These are phyloP conservation scores for Globisporangium takayamanum DNA, from an alignment of 352 stramenopile species.

Conservation along the genomic window DNA sequence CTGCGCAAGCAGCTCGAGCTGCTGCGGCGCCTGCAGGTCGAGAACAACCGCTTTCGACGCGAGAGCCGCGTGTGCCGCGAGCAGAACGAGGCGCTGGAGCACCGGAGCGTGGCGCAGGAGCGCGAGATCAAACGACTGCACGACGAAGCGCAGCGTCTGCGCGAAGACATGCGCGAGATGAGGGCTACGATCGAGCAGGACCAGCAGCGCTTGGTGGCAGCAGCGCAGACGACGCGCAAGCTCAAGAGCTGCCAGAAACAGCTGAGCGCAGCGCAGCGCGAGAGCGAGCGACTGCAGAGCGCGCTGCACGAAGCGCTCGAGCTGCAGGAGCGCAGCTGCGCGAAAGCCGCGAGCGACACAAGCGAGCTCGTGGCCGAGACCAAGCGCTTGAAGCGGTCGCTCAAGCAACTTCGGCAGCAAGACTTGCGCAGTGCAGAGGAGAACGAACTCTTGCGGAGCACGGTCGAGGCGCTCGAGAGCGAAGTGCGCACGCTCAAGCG, in stretches of 20 bases:
- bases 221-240: conserved; percentile 31
- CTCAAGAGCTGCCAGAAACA: conserved; percentile 43
- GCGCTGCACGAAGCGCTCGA: conserved; percentile 32
- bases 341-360: conserved; percentile 27
- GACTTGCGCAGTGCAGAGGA: conserved; percentile 28
- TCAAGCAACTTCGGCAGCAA: conserved; percentile 37
- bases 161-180: conserved; percentile 34
- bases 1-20: conserved; percentile 64
- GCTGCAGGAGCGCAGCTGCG: conserved; percentile 25
- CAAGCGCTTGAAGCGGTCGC: conserved; percentile 42
- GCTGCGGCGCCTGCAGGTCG: conserved; percentile 53
- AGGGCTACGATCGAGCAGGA: conserved; percentile 27
- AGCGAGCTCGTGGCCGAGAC: conserved; percentile 27
- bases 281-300: conserved; percentile 31
- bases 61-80: conserved; percentile 39
- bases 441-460: conserved; percentile 28
- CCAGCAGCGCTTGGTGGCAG: conserved; percentile 23
- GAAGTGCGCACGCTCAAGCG: conserved; percentile 20
- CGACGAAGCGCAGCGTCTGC: conserved; percentile 25
- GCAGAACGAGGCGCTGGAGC: conserved; percentile 36
- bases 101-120: conserved; percentile 32
- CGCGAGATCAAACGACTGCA: conserved; percentile 42
- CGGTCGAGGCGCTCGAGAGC: conserved; percentile 31
- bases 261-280: conserved; percentile 21
- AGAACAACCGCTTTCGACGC: conserved; percentile 67